Evolutionary conservation across 495 filamentous ascomycete species (phyloP), one percentile per base, ranked within the genome.

Genomic region (Mycothermus thermophilus): DNA sequence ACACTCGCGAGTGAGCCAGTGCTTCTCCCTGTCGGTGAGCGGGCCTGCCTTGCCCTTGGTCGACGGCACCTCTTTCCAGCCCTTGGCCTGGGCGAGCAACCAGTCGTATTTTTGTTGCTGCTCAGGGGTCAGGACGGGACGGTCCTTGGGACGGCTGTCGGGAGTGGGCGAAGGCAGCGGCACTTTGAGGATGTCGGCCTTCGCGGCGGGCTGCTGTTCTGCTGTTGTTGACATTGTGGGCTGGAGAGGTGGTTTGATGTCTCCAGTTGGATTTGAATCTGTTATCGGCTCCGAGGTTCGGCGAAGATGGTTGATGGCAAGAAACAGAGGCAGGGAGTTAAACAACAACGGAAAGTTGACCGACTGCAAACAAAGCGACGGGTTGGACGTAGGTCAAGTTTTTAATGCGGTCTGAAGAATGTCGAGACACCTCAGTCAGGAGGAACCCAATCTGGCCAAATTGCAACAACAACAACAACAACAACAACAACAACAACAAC

Each of bases 1-100:
- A 55, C 88, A 96, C 51, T 96, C 90, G 30, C 75, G 73, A 11
- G 85, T 94, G 36, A 96, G 67, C 74, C 80, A 97, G 62, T 93
- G 73, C 50, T 70, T 77, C 62, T 97, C 90, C 30, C 67, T 66
- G 21, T 90, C 83, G 13, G 74, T 77, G 35, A 95, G 57, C 3
- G 84, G 75, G 7, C 66, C 65, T 16, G 58, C 62, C 22, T 80
- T 67, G 26, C 73, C 71, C 38, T 69, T 72, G 15, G 72, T 67
- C 1, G 68, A 72, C 2, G 78, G 79, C 8, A 93, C 52, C n/a
- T 75, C 71, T 10, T 68, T 71, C 80, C 83, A 90, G 30, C 59
- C 60, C 42, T 72, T 75, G 11, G 72, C 82, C 15, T 66, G 62
- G 29, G 68, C 64, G 9, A 93, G 69, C 15, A 93, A 64, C 38